Evolutionary conservation across 306 rosid genomes (phyloP), one percentile per base, ranked within the genome.

Genomic region (Vigna angularis): DNA sequence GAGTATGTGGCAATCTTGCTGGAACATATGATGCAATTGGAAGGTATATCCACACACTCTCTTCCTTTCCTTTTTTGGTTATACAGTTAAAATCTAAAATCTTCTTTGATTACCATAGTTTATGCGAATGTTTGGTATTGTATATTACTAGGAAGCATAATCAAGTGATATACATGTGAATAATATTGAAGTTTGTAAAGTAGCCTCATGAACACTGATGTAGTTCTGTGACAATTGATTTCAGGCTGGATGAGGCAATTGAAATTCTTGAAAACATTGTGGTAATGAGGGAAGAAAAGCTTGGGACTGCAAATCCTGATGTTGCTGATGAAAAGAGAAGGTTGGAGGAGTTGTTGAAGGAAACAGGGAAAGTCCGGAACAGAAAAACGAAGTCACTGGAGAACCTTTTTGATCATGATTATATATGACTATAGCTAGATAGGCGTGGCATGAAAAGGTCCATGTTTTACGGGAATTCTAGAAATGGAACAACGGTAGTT

Each of bases 21-120:
- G 99, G 96, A 71, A 83, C 98, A 2, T 96, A 91, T 71, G 99
- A 96, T 83, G 99, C 98, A n/a, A 52, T 81, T 61, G 99, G 99
- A 73, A 96, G 98, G 99, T 93, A 87, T 50, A 87, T 50, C 5
- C 26, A 62, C 40, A 36, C 22, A 38, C 68, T 12, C 18, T 9
- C 26, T 70, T 45, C n/a, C 24, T 63, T 56, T 65, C 7, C 20
- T 44, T n/a, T 58, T 34, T 49, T 47, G 15, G 56, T 66, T 48
- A 9, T 40, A 40, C 12, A 0, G 9, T 9, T 40, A 40, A 38
- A 40, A 40, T 17, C 18, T 52, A 40, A 66, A 56, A 26, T 66
- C 36, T 42, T 66, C 62, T 66, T 69, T 75, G 15, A 53, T 9
- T 22, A 2, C 4, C 18, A 26, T n/a, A 56, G 38, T 30, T 44